Percentiles rank a stretch among this genome's conserved stretches.
Conservation (phyloP, 2,329 filamentous ascomycete genomes). For the Fusarium equiseti region DNA sequence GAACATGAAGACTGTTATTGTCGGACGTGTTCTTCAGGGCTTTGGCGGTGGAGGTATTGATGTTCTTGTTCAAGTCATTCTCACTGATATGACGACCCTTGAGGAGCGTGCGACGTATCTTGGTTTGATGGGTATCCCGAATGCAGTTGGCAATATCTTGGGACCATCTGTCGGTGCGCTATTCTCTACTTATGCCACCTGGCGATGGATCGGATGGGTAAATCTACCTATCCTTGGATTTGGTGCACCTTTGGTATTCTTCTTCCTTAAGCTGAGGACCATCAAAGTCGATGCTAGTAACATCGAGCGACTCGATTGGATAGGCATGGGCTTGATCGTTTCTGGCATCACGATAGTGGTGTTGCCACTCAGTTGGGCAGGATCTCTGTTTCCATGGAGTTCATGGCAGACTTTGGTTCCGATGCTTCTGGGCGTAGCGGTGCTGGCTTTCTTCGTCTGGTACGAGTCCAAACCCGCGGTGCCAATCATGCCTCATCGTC, state of each 20-base stretch:
- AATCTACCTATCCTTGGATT: constrained; percentile 16
- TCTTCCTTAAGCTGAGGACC: constrained; percentile 16
- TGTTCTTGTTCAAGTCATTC: constrained; percentile 16
- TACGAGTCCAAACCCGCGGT: constrained; percentile 11
- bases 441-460: neutral
- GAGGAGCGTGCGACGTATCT: constrained; percentile 16
- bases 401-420: constrained; percentile 20
- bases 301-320: constrained; percentile 19
- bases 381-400: constrained; percentile 15
- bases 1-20: constrained; percentile 15
- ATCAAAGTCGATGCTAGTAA: constrained; percentile 5
- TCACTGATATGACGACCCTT: constrained; percentile 15
- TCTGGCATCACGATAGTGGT: constrained; percentile 16
- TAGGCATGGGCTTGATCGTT: constrained; percentile 17
- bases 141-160: constrained; percentile 16
- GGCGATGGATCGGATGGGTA: constrained; percentile 27
- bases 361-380: constrained; percentile 21
- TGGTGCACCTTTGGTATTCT: constrained; percentile 14
- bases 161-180: constrained; percentile 11
- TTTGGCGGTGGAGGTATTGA: constrained; percentile 24
- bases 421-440: constrained; percentile 1
- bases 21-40: constrained; percentile 17
- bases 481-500: constrained; percentile 23
- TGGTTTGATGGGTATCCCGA: constrained; percentile 13
- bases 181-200: constrained; percentile 7